A percentile compares a stretch with the other conserved stretches of the same genome.
Evolutionary conservation across 2,329 filamentous ascomycete genomes (phyloP).

Genomic region (Aspergillus sp.): DNA sequence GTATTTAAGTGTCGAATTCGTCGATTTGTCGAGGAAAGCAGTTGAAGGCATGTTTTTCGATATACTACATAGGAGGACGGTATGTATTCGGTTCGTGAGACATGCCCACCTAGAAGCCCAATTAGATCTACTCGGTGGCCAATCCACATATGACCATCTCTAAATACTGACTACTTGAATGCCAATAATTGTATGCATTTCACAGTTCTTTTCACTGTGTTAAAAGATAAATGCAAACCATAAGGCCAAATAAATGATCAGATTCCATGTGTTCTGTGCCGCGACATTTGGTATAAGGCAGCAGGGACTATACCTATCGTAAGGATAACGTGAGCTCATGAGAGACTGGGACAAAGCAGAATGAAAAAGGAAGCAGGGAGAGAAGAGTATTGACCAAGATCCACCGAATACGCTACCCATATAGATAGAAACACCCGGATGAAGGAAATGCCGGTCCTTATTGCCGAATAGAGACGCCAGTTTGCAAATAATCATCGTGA

Average conservation of each 20-base stretch:
- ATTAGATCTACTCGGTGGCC: too few species aligned
- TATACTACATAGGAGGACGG: too few species aligned
- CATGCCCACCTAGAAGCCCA: too few species aligned
- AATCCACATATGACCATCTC: too few species aligned
- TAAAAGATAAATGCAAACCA: too few species aligned
- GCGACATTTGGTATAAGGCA: background rate
- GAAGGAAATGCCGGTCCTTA: background rate
- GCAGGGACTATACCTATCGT: background rate
- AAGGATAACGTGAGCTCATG: background rate
- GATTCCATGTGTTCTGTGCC: background rate
- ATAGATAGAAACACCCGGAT: background rate
- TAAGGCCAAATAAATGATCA: background rate
- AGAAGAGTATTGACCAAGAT: background rate
- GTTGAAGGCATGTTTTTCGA: too few species aligned
- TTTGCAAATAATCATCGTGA: conserved; percentile 16
- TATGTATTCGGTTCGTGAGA: too few species aligned
- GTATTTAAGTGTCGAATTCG: too few species aligned
- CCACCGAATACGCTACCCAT: background rate
- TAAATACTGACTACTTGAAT: too few species aligned
- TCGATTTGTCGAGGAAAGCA: too few species aligned
- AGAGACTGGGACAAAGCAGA: background rate
- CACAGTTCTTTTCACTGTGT: too few species aligned
- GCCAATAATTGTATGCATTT: too few species aligned
- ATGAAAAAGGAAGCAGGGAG: background rate
- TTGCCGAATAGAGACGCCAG: conserved; percentile 10